Evolutionary conservation across 768 basidiomycete genomes (phyloP), one percentile per base, ranked within the genome.

Genomic region (Melanogaster broomeanus): DNA sequence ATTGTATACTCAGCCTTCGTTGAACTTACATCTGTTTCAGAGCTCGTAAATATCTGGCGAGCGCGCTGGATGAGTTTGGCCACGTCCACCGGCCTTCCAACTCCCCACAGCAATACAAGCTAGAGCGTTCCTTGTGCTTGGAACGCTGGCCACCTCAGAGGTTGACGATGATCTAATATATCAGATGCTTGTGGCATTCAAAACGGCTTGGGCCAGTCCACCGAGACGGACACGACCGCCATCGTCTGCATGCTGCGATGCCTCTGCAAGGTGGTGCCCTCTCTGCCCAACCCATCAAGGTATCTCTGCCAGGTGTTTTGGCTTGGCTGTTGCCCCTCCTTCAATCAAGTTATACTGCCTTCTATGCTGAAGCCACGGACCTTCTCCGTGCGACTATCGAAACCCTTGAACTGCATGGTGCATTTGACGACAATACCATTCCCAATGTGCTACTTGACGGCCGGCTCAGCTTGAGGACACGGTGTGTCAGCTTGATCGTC

Each of bases 141-240:
- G 90, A 4, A 77, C 81, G n/a, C 77, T 95, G n/a, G 86, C 90
- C 15, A 81, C 81, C 4, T 80, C 87, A 3, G 90, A 93, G 22
- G 88, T 94, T 37, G 94, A 97, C 57, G 94, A 95, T 55, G 94
- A 97, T 64, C 83, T 94, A 57, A 74, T 96, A 47, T 96, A 95
- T 60, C 94, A 97, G 64, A 92, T 96, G 69, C 81, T 95, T 9
- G 88, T 94, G 6, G 91, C 94, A 1, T 85, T 95, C 68, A 83
- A 81, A 56, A 85, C 79, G 0, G 87, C 89, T 71, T 96, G 16
- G 65, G 70, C 10, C 83, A 85, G 59, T 78, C 84, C n/a, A 82
- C 79, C 27, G 86, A 88, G 60, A 75, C 78, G 18, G 86, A 90
- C 60, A 84, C 85, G 0, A 72, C 79, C 40, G 78, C 90, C 1